Conservation (phyloP, 2,329 filamentous ascomycete genomes). For the Neoarthrinium moseri region DNA sequence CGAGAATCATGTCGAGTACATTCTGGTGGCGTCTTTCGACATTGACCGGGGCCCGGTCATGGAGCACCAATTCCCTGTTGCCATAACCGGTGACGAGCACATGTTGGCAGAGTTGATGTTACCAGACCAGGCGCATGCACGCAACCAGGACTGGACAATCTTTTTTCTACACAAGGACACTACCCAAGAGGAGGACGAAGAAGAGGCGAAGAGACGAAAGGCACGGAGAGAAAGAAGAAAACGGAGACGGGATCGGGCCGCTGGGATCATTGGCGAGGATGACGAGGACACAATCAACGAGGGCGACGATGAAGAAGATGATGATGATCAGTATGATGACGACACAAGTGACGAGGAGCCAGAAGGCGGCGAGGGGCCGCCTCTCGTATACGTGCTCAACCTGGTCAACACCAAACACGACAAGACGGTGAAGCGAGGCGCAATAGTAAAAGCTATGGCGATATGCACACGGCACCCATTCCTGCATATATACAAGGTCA, state of each 20-base stretch:
- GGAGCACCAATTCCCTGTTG: constrained; percentile 95
- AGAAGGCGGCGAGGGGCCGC: constrained; percentile 77
- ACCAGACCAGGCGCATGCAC: constrained; percentile 91
- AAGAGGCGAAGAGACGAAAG: constrained; percentile 59
- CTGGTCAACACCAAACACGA: constrained; percentile 98
- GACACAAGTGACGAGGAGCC: constrained; percentile 49
- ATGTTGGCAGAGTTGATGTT: constrained; percentile 99
- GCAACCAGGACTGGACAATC: constrained; percentile 97
- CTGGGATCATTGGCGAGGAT: constrained; percentile 46
- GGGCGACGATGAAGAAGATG: constrained; percentile 44
- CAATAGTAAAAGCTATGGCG: constrained; percentile 96
- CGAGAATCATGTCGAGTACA: constrained; percentile 98
- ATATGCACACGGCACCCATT: constrained; percentile 98
- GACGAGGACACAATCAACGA: constrained; percentile 39
- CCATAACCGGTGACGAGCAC: constrained; percentile 95
- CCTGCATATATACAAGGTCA: constrained; percentile 96
- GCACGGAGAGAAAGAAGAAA: constrained; percentile 50
- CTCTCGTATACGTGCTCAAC: constrained; percentile 94
- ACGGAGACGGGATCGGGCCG: constrained; percentile 49
- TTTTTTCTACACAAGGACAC: constrained; percentile 98
- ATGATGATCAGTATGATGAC: constrained; percentile 45
- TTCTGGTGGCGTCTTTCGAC: constrained; percentile 94
- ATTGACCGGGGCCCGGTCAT: constrained; percentile 95
- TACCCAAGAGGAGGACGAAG: constrained; percentile 77
- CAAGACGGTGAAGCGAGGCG: constrained; percentile 87